Evolutionary conservation across 345 rosid genomes (phyloP).

Genomic region (Gossypium arboreum): DNA sequence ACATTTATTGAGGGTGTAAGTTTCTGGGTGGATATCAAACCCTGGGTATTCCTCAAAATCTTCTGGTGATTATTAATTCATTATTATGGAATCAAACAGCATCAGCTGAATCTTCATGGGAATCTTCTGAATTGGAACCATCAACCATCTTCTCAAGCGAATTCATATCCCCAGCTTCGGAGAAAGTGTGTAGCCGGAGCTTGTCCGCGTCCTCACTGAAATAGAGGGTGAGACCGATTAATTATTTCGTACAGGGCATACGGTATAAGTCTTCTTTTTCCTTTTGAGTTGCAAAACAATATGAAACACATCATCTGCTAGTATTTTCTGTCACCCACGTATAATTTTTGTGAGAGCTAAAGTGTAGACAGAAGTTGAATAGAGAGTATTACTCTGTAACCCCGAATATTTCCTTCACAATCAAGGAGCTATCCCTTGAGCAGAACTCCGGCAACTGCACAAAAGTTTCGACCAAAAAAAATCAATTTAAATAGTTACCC

Average conservation of each 20-base stretch:
- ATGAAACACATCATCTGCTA: not conserved
- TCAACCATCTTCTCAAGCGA: conserved; percentile 85
- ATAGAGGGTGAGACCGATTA: not conserved
- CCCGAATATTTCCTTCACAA: conserved; percentile 90
- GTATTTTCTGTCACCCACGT: conserved; percentile 7
- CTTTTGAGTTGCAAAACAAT: not conserved
- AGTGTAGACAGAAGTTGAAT: not conserved
- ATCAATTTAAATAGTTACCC: conserved; percentile 4
- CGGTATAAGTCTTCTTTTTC: not conserved
- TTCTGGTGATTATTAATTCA: conserved; percentile 3
- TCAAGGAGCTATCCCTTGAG: conserved; percentile 65
- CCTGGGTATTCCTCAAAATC: not conserved
- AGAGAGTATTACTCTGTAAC: conserved; percentile 68
- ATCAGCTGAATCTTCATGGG: conserved; percentile 22
- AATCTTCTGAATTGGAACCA: conserved; percentile 50
- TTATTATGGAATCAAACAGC: conserved; percentile 17
- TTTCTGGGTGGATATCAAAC: not conserved
- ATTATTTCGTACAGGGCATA: not conserved
- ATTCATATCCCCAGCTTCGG: conserved; percentile 81
- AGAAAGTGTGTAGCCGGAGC: conserved; percentile 64
- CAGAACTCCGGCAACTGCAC: conserved; percentile 86
- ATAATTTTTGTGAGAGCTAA: not conserved
- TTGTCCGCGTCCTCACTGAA: conserved; percentile 82
- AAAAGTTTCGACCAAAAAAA: conserved; percentile 19
- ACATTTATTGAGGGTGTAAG: not conserved